Conservation (phyloP, 176 grass and related monocot species). For the Aegilops tauschii region DNA sequence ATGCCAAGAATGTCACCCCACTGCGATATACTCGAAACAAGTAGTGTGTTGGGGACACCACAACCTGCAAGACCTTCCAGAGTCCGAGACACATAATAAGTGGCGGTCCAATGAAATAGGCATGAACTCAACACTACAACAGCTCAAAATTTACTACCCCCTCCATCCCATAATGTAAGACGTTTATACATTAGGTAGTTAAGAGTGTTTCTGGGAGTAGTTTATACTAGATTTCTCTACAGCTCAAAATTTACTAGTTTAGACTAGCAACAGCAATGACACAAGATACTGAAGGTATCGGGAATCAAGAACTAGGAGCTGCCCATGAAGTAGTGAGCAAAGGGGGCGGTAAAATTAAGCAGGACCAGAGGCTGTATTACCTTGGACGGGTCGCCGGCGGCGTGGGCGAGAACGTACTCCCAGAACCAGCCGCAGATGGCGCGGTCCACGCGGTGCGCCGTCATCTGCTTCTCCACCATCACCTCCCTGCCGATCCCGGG, state of each 20-base stretch:
- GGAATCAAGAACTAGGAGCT: neutral
- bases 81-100: constrained; percentile 1
- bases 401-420: constrained; percentile 67
- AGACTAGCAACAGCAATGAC: neutral
- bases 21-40: constrained; percentile 71
- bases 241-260: neutral
- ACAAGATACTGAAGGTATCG: neutral
- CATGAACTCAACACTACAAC: neutral
- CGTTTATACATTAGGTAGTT: no score
- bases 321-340: neutral
- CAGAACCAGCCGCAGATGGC: constrained; percentile 90
- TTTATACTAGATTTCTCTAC: no score
- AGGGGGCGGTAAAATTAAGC: neutral
- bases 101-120: neutral
- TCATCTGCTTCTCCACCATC: constrained; percentile 97
- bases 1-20: constrained; percentile 75
- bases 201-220: no score
- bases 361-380: constrained; percentile 21
- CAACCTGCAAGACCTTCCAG: constrained; percentile 62
- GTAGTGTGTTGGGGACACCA: constrained; percentile 91
- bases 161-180: no score
- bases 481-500: constrained; percentile 54
- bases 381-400: constrained; percentile 67
- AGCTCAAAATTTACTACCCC: neutral
- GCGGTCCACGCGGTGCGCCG: constrained; percentile 76